A percentile compares a stretch with the other conserved stretches of the same genome.
Evolutionary conservation across 176 grass and related monocot genomes (phyloP).

Genomic region (Tillandsia leiboldiana): DNA sequence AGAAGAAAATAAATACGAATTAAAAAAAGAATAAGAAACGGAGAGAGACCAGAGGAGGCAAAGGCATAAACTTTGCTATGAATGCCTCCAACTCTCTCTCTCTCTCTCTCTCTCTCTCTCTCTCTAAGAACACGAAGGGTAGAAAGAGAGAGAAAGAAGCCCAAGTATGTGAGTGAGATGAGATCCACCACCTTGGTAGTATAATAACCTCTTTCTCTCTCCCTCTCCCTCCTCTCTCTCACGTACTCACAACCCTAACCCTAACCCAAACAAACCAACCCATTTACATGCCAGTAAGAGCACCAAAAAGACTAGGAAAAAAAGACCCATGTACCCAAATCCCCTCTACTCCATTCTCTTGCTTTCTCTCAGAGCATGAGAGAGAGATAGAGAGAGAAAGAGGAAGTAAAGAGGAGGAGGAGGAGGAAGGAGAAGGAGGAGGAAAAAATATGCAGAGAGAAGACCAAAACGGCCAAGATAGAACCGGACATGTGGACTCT

Average conservation of each 20-base stretch:
- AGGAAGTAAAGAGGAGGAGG: background rate
- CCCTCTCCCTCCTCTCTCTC: constrained; percentile 35
- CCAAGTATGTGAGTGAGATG: background rate
- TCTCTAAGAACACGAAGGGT: background rate
- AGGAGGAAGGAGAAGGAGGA: background rate
- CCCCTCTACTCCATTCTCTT: constrained; percentile 8
- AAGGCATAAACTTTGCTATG: constrained; percentile 13
- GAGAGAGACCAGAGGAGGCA: constrained; percentile 19
- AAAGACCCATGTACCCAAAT: background rate
- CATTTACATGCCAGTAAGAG: constrained; percentile 2
- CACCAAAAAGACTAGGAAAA: background rate
- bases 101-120: background rate
- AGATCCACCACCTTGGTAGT: background rate
- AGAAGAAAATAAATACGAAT: constrained; percentile 5
- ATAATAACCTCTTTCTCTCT: constrained; percentile 31
- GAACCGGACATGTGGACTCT: constrained; percentile 32
- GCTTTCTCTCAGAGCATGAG: constrained; percentile 2
- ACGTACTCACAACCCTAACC: background rate
- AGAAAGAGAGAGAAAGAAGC: constrained; percentile 44
- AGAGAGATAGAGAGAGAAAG: background rate
- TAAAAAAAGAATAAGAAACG: constrained; percentile 8
- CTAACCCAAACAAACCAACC: constrained; percentile 16
- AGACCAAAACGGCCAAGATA: constrained; percentile 20
- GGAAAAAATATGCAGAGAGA: background rate
- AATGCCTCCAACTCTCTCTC: background rate